phyloP scores from a whole-genome alignment of 140 eudicot species.

The Artemisia princeps region DNA sequence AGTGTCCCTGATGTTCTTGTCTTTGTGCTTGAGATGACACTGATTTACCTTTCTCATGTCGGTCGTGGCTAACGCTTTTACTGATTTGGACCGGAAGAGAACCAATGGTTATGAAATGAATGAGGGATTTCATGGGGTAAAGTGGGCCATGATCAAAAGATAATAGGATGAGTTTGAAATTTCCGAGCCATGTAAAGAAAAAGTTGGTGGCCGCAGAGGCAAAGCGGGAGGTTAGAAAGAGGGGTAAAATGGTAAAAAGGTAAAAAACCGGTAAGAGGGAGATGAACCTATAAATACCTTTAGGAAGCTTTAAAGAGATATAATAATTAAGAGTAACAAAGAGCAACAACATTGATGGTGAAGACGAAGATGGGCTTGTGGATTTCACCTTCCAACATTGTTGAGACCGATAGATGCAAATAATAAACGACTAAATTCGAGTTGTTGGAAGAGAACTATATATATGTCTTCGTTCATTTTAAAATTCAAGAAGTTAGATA shows the following conservation, averaged over 20 bases:
- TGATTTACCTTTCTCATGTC: background rate
- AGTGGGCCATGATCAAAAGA: constrained; percentile 51
- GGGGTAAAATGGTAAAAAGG: constrained; percentile 49
- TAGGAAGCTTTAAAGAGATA: constrained; percentile 40
- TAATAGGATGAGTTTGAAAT: constrained; percentile 60
- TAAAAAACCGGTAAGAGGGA: constrained; percentile 49
- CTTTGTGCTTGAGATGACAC: background rate
- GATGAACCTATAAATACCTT: constrained; percentile 36
- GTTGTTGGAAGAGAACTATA: too few relatives aligned
- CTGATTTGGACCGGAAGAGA: constrained; percentile 45
- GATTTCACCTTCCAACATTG: constrained; percentile 10
- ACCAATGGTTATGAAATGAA: constrained; percentile 38
- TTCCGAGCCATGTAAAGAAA: constrained; percentile 62
- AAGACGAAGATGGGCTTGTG: constrained; percentile 11
- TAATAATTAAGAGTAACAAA: constrained; percentile 41
- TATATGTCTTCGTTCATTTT: too few relatives aligned
- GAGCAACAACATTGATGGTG: constrained; percentile 19
- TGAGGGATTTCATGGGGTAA: constrained; percentile 29
- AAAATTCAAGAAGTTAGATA: too few relatives aligned
- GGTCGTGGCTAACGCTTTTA: background rate
- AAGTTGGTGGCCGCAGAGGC: constrained; percentile 32
- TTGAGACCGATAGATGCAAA: background rate
- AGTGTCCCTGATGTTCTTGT: too few relatives aligned
- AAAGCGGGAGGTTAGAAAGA: constrained; percentile 38
- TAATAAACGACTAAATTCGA: too few relatives aligned